Evolutionary conservation across 1,139 yeast species (phyloP).

Genomic region (Nakaseomyces kungkrabaensis): DNA sequence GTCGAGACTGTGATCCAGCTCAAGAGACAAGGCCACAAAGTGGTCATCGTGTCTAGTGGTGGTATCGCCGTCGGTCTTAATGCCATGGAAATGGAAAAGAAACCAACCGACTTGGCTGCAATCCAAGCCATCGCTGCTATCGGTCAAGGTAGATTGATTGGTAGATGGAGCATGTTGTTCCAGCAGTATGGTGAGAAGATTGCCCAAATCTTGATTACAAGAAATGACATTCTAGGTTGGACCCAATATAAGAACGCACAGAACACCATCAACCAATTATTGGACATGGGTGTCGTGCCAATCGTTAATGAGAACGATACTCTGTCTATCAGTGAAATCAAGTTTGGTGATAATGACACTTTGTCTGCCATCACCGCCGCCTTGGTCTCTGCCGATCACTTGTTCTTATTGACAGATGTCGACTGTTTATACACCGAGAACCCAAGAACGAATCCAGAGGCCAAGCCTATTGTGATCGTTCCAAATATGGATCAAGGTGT

Average conservation of each 20-base stretch:
- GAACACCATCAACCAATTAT: slow-evolving; percentile 66
- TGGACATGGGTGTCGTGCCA: slow-evolving; percentile 83
- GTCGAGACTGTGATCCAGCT: slow-evolving; percentile 82
- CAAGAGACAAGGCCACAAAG: slow-evolving; percentile 75
- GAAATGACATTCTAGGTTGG: slow-evolving; percentile 85
- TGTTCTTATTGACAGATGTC: slow-evolving; percentile 86
- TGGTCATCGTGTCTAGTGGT: slow-evolving; percentile 82
- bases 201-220: slow-evolving; percentile 78
- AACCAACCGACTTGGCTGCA: slow-evolving; percentile 68
- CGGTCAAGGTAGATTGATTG: slow-evolving; percentile 83
- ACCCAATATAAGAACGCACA: slow-evolving; percentile 86
- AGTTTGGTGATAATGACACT: slow-evolving; percentile 93
- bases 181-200: slow-evolving; percentile 74
- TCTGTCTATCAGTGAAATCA: slow-evolving; percentile 77
- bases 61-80: slow-evolving; percentile 91
- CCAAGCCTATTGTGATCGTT: slow-evolving; percentile 72
- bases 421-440: slow-evolving; percentile 87
- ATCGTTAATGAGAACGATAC: slow-evolving; percentile 94
- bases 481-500: slow-evolving; percentile 40
- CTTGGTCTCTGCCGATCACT: slow-evolving; percentile 86
- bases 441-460: slow-evolving; percentile 73
- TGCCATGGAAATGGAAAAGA: slow-evolving; percentile 45
- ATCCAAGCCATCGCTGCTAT: slow-evolving; percentile 90
- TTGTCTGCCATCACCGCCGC: slow-evolving; percentile 91
- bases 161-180: slow-evolving; percentile 80